Conservation (phyloP, 2,329 filamentous ascomycete species). For the Capronia americana region DNA sequence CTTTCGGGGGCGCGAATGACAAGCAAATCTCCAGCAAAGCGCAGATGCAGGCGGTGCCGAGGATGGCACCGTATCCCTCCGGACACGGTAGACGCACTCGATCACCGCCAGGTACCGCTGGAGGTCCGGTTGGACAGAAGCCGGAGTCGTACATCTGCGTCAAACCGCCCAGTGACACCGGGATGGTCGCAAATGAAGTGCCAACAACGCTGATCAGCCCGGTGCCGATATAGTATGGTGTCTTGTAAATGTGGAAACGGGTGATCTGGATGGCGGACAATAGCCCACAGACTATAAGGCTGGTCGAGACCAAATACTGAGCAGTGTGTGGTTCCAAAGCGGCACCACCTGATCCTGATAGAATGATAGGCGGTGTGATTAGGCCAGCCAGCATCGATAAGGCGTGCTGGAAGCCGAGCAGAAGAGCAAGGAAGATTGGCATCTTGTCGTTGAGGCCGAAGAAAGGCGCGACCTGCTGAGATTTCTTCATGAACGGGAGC, state of each 20-base stretch:
- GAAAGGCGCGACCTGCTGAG: conserved; percentile 65
- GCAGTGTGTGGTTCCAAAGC: conserved; percentile 62
- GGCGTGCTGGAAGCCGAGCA: conserved; percentile 73
- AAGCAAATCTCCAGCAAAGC: conserved; percentile 65
- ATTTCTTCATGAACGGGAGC: conserved; percentile 77
- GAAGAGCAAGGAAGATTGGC: conserved; percentile 69
- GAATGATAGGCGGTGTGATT: conserved; percentile 69
- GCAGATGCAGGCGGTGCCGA: conserved; percentile 61
- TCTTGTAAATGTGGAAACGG: conserved; percentile 66
- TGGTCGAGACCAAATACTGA: conserved; percentile 72
- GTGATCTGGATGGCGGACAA: conserved; percentile 71
- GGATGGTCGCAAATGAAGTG: conserved; percentile 71
- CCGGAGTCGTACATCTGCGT: conserved; percentile 68
- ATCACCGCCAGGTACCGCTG: conserved; percentile 48
- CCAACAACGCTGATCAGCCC: conserved; percentile 72
- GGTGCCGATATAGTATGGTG: conserved; percentile 69
- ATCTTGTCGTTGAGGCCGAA: conserved; percentile 72
- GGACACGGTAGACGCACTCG: conserved; percentile 67
- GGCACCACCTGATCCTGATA: conserved; percentile 62
- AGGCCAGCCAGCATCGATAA: conserved; percentile 69
- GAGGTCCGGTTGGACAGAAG: conserved; percentile 59
- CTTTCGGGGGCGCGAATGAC: conserved; percentile 66
- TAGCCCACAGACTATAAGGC: conserved; percentile 70
- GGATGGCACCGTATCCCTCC: conserved; percentile 68
- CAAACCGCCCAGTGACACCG: conserved; percentile 67